Base-by-base conservation (phyloP, 2,329 filamentous ascomycete genomes). In the Colletotrichum trifolii region DNA sequence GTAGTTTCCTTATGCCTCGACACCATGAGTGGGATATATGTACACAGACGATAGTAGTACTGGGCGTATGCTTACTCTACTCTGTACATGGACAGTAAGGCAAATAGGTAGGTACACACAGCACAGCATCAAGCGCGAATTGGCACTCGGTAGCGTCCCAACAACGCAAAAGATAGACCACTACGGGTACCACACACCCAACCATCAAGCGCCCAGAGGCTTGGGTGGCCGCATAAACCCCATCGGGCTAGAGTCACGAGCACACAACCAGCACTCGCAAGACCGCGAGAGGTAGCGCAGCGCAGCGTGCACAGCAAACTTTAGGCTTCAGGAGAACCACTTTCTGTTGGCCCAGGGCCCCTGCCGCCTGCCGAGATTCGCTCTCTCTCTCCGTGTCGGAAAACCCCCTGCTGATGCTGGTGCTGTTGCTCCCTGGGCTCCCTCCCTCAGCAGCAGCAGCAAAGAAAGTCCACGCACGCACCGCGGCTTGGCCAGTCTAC, bases 231-330 rank as follows among this genome's bases (percentile, higher is more conserved):
- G 58, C 58, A 65, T 56, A 48, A 56, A 52, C 52, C 43, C 56
- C 39, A 53, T 65, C 58, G 57, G 63, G 63, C 42, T 66, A 63
- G 63, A 66, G 58, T 66, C 63, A 66, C 58, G 58, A 66, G 63
- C 52, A 63, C 59, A n/a, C 25, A 25, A 1, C 1, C 25, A 25
- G 25, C 25, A 25, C 25, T 25, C 25, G 25, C 25, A 25, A 25
- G 25, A 17, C 17, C 17, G 17, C 17, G 17, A 17, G 17, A 17
- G 17, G 17, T 17, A 17, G 17, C 17, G 17, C 17, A 17, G 17
- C 17, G 17, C 17, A 17, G 17, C 17, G 17, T 17, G 17, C 17
- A 17, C 17, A 17, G 46, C 62, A 43, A 56, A 65, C 25, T 57
- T 62, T 34, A 62, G 39, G 36, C 60, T 58, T 50, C 49, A 8